Base-by-base conservation (phyloP, 2,329 filamentous ascomycete genomes). In the Fusarium tanahbumbuense region DNA sequence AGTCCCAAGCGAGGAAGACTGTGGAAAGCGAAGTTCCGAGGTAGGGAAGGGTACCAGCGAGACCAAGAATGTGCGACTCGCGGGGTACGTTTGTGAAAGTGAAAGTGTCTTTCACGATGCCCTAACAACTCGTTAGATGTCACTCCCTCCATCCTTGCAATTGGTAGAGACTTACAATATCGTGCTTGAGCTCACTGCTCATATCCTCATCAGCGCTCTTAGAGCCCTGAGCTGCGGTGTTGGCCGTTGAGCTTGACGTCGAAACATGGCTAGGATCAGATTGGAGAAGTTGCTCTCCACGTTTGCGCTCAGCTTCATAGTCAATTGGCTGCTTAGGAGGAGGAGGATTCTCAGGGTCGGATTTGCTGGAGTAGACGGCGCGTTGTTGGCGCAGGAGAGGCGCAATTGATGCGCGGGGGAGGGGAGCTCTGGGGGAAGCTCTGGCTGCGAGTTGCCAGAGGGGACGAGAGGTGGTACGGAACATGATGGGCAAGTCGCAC, bases 1-100 rank as follows among this genome's bases (percentile, higher is more conserved):
- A 89, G 75, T 96, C 90, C 86, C 91, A 97, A 5, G 93, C 89
- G 41, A 97, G 89, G 78, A 90, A 94, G 56, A 97, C 86, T 1
- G 94, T 97, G 34, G 92, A 89, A 5, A 94, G 77, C 1, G 94
- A 97, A 7, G 94, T 98, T 44, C 86, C 92, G 12, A 97, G 84
- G 81, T 97, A 98, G 47, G 96, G 93, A 8, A 97, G 76, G 3
- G 97, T 91, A 75, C 93, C 94, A 8, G 92, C 92, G 62, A 93
- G 83, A 59, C 92, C 92, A 45, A 94, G 85, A 61, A 86, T 84
- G 50, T 91, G 85, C 23, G 91, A 88, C 77, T 92, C 89, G 73
- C 84, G 87, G 10, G 92, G 92, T 6, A 93, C 91, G 3, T 83
- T 82, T 34, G 79, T 77, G 37, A 94, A 84, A 22, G 85, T 86